phyloP scores from a whole-genome alignment of 768 basidiomycete species.

The Russula lepida region DNA sequence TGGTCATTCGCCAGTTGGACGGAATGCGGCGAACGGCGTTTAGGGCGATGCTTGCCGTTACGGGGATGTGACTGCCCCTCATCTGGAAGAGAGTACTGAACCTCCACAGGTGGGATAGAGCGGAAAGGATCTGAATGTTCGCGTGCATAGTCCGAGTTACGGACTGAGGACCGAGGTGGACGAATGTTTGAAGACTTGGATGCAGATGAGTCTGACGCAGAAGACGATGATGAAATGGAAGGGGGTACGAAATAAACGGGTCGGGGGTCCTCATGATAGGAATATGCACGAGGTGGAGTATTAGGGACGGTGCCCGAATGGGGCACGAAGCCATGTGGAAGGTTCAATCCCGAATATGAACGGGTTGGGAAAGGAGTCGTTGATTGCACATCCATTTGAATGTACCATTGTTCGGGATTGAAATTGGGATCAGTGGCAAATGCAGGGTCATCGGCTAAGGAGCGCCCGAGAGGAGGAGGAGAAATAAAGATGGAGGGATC shows the following conservation, averaged over 20 bases:
- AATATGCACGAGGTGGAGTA: constrained; percentile 1
- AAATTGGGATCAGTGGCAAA: constrained; percentile 29
- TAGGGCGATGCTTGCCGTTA: constrained; percentile 1
- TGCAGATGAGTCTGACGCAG: constrained; percentile 3
- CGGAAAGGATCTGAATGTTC: constrained; percentile 1
- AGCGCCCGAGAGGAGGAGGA: constrained; percentile 4
- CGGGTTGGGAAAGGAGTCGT: background rate
- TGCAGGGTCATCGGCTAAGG: constrained; percentile 26
- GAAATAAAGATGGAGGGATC: background rate
- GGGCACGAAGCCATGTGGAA: constrained; percentile 10
- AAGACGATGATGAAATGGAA: constrained; percentile 7
- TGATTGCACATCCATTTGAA: background rate
- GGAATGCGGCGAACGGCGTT: constrained; percentile 4
- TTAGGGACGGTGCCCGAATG: background rate
- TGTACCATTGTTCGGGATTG: constrained; percentile 25
- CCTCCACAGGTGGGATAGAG: background rate
- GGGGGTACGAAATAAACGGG: constrained; percentile 4
- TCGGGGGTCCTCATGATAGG: constrained; percentile 7
- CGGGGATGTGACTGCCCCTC: background rate
- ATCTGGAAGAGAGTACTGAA: background rate
- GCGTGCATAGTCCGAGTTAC: background rate
- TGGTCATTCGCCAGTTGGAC: background rate
- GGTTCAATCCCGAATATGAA: constrained; percentile 9
- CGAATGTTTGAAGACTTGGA: background rate
- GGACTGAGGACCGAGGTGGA: background rate